Percentiles rank a stretch among this genome's conserved stretches.
These are phyloP conservation scores for Talaromyces proteolyticus DNA, from an alignment of 495 filamentous ascomycete species.

Conservation along the genomic window DNA sequence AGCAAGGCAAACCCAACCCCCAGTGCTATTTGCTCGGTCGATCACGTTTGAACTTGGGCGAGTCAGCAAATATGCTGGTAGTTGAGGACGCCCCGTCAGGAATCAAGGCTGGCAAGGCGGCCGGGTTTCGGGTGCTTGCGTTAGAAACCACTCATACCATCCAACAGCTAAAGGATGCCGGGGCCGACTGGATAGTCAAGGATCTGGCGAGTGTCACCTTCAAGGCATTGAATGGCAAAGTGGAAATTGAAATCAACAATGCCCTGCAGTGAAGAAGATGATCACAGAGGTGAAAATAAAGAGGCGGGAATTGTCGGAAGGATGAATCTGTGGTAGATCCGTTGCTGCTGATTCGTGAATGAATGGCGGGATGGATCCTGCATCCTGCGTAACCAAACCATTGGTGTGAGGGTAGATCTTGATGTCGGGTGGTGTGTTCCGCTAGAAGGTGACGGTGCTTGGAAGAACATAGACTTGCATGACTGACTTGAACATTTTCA, in stretches of 20 bases:
- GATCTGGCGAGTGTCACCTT: slow-evolving; percentile 70
- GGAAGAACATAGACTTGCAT: too few species aligned
- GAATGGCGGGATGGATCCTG: not conserved
- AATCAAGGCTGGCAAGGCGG: slow-evolving; percentile 79
- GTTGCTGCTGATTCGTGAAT: not conserved
- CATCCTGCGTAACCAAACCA: slow-evolving; percentile 1
- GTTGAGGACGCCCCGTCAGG: slow-evolving; percentile 94
- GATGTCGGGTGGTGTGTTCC: not conserved
- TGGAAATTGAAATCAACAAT: slow-evolving; percentile 49
- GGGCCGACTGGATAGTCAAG: slow-evolving; percentile 81
- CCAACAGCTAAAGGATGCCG: slow-evolving; percentile 62
- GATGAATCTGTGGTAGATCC: not conserved
- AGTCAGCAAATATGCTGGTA: slow-evolving; percentile 60
- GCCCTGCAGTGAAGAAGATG: slow-evolving; percentile 27
- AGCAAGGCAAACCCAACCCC: slow-evolving; percentile 78
- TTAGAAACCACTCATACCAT: slow-evolving; percentile 78
- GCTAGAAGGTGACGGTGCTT: not conserved
- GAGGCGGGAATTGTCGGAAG: not conserved
- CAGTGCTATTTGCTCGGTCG: slow-evolving; percentile 74
- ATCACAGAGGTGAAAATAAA: not conserved
- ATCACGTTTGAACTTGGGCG: slow-evolving; percentile 51
- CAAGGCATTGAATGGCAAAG: slow-evolving; percentile 41
- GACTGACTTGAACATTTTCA: too few species aligned
- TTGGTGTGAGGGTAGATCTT: not conserved
- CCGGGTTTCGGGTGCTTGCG: slow-evolving; percentile 84